Base-by-base conservation (phyloP, 2,329 filamentous ascomycete genomes). In the Beauveria sp. region DNA sequence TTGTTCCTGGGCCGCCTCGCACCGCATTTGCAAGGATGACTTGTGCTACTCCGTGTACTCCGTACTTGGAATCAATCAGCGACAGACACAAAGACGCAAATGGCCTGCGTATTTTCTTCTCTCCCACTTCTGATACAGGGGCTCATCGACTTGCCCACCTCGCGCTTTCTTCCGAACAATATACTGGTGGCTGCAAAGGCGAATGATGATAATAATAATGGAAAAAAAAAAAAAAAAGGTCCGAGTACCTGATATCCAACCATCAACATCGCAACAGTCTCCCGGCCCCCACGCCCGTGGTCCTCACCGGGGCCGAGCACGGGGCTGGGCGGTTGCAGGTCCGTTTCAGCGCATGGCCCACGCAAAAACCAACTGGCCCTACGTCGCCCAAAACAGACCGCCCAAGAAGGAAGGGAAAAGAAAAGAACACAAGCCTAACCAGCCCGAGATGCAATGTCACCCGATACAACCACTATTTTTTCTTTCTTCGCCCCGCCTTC, bases 301-400 rank as follows among this genome's bases (percentile, higher is more conserved):
- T 42, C 34, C 31, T 40, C 10, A 24, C 34, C 31, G 22, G 51
- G 31, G 51, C 12, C 22, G 12, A n/a, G 28, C 28, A 54, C 26
- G 51, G 51, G 28, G 31, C 38, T 45, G 52, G 52, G 38, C 52
- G 53, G 53, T 55, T 55, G 53, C 53, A 55, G 40, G 22, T 45
- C 20, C 53, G 53, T 45, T 55, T 55, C 53, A 55, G 53, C 46
- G 40, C 38, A 12, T 28, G 40, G 42, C 38, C 7, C 22, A 10
- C 53, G 5, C 22, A 20, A 24, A 28, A 46, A 45, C 34, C 53
- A 42, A 55, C 53, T 55, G 53, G 53, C 40, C 40, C 7, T 45
- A 24, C 51, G 12, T 42, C 20, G 20, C 34, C 50, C 9, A 52
- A 14, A 52, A 8, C 8, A 24, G 24, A 54, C 20, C 7, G 16